phyloP scores from a whole-genome alignment of 2,329 filamentous ascomycete genomes.

The Colletotrichum somersetense region DNA sequence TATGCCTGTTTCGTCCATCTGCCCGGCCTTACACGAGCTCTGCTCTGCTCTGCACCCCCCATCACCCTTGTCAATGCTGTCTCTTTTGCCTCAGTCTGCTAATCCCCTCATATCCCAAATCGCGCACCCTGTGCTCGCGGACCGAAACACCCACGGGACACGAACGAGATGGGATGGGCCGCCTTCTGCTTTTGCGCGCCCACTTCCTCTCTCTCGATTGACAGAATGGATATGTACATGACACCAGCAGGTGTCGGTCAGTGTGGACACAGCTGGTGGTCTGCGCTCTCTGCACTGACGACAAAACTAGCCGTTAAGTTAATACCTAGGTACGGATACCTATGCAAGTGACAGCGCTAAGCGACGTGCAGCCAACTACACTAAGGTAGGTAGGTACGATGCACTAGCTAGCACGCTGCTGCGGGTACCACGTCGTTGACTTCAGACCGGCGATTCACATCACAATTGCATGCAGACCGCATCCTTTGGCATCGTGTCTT shows the following conservation, averaged over 20 bases:
- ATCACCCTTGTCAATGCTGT: conserved; percentile 3
- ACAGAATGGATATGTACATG: conserved; percentile 17
- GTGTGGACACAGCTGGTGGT: conserved; percentile 24
- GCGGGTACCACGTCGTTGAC: conserved; percentile 36
- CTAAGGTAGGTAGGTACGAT: background rate
- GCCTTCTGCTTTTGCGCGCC: conserved; percentile 10
- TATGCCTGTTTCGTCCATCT: background rate
- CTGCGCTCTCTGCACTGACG: conserved; percentile 22
- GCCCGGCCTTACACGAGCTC: conserved; percentile 22
- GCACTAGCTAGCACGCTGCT: conserved; percentile 7
- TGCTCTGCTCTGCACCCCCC: conserved; percentile 16
- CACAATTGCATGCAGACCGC: conserved; percentile 19
- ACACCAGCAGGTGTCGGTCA: conserved; percentile 31
- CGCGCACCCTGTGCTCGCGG: background rate
- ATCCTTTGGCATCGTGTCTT: background rate
- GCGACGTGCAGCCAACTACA: conserved; percentile 18
- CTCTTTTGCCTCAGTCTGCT: background rate
- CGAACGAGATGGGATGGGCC: background rate
- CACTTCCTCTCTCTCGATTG: background rate
- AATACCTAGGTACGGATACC: background rate
- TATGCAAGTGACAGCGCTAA: conserved; percentile 40
- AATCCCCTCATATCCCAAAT: conserved; percentile 13
- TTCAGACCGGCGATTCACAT: conserved; percentile 28
- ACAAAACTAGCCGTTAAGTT: conserved; percentile 35
- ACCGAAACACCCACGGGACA: conserved; percentile 3